Conservation (phyloP, 2,329 filamentous ascomycete genomes). For the Pseudopithomyces chartarum region DNA sequence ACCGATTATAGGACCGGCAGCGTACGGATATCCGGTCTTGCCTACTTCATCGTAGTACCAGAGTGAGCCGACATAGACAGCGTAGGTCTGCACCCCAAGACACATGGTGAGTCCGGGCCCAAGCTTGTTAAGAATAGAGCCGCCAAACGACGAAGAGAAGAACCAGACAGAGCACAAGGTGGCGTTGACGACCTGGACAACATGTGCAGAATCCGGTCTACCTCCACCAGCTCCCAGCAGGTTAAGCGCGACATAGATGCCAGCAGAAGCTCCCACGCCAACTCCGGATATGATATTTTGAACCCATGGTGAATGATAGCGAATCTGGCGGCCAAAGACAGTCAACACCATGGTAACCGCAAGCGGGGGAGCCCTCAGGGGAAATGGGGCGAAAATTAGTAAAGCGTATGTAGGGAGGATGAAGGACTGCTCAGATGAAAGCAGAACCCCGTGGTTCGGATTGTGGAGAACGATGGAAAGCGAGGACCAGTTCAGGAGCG, state of each 20-base stretch:
- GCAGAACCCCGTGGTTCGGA: background rate
- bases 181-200: slow-evolving; percentile 39
- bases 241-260: slow-evolving; percentile 38
- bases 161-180: slow-evolving; percentile 41
- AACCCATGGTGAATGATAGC: slow-evolving; percentile 38
- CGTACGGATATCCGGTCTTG: slow-evolving; percentile 36
- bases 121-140: slow-evolving; percentile 37
- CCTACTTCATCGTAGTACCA: slow-evolving; percentile 41
- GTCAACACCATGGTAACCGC: slow-evolving; percentile 26
- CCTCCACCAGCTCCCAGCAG: slow-evolving; percentile 37
- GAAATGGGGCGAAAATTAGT: background rate
- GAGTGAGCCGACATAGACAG: slow-evolving; percentile 37
- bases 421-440: background rate
- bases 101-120: slow-evolving; percentile 39
- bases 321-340: slow-evolving; percentile 26
- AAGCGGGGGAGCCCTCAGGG: background rate
- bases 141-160: slow-evolving; percentile 38
- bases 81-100: slow-evolving; percentile 37
- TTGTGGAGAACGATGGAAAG: slow-evolving; percentile 5
- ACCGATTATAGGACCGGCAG: slow-evolving; percentile 36
- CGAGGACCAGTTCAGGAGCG: background rate
- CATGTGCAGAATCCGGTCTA: slow-evolving; percentile 34
- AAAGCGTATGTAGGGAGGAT: background rate
- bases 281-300: slow-evolving; percentile 36
- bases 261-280: slow-evolving; percentile 35